Evolutionary conservation across 208 protist species (phyloP).

Genomic region (Phytomonas francai): DNA sequence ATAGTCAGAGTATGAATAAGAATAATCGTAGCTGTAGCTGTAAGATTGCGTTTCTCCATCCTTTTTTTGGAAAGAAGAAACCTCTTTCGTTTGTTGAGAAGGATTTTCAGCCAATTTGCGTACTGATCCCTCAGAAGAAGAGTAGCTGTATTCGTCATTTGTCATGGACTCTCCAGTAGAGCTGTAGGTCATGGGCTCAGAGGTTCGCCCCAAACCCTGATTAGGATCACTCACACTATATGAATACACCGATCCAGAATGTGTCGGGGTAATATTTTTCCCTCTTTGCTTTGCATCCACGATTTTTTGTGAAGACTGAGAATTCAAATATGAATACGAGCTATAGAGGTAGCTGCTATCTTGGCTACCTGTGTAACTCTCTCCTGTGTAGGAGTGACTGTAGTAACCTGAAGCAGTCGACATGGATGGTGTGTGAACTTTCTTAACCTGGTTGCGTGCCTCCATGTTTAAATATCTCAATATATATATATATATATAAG

Average conservation of each 20-base stretch:
- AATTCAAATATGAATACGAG: constrained; percentile 21
- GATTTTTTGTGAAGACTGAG: neutral
- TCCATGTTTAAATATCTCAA: neutral
- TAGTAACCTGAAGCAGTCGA: constrained; percentile 11
- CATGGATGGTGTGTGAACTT: neutral
- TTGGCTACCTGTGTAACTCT: neutral
- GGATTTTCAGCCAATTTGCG: neutral
- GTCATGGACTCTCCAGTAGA: neutral
- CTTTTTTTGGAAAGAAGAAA: neutral
- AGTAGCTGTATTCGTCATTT: neutral
- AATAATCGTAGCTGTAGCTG: constrained; percentile 30
- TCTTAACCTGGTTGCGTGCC: neutral
- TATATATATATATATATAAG: constrained; percentile 4
- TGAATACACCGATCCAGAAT: neutral
- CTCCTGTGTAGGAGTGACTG: constrained; percentile 22
- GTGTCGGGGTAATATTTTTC: neutral
- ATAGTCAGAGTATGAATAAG: constrained; percentile 11
- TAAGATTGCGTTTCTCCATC: constrained; percentile 6
- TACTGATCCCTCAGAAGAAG: neutral
- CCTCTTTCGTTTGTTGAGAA: neutral
- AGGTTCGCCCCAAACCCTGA: neutral
- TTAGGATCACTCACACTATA: neutral
- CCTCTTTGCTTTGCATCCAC: neutral
- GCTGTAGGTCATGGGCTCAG: neutral
- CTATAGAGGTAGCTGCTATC: neutral